Base-by-base conservation (phyloP, 1,284 basidiomycete genomes). In the Pyrrhoderma noxium region DNA sequence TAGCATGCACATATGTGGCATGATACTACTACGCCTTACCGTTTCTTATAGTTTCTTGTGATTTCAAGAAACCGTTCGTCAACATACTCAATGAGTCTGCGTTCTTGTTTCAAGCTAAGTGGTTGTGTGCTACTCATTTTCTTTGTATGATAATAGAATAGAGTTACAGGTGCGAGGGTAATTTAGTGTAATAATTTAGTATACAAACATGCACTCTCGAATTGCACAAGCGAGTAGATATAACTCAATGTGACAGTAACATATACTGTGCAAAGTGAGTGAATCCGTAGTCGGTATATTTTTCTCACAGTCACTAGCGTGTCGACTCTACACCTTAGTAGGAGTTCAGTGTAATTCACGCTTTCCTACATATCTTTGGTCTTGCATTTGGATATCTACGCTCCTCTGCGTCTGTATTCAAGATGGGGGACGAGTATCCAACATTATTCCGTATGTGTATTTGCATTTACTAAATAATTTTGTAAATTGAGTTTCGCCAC, bases 1-100 rank as follows among this genome's bases (percentile, higher is more conserved):
- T 37, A 21, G 8, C 31, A 51, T 25, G 3, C n/a, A 48, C 14
- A n/a, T n/a, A n/a, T n/a, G n/a, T n/a, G n/a, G n/a, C n/a, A n/a
- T n/a, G n/a, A n/a, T n/a, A n/a, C n/a, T n/a, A n/a, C n/a, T n/a
- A n/a, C n/a, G n/a, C 47, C 16, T 19, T 37, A 85, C 85, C 85
- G 76, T 66, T 85, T 89, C 65, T 82, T 86, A 67, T 73, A 85
- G 35, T 77, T 75, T 19, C 82, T 67, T 21, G 75, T 83, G 31
- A 86, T 65, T 13, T 82, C 72, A 14, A 86, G 67, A 54, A 86
- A 79, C 48, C 71, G 62, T 13, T 76, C 76, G 46, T 89, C 85
- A 2, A 88, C 66, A 59, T 77, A 82, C 14, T 76, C 74, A 7
- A 81, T 65, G 0, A 85, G 67, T 53, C 75, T 77, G 23, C 77